phyloP scores from a whole-genome alignment of 371 early-diverging fungal species.

The Actinomortierella wolfii region DNA sequence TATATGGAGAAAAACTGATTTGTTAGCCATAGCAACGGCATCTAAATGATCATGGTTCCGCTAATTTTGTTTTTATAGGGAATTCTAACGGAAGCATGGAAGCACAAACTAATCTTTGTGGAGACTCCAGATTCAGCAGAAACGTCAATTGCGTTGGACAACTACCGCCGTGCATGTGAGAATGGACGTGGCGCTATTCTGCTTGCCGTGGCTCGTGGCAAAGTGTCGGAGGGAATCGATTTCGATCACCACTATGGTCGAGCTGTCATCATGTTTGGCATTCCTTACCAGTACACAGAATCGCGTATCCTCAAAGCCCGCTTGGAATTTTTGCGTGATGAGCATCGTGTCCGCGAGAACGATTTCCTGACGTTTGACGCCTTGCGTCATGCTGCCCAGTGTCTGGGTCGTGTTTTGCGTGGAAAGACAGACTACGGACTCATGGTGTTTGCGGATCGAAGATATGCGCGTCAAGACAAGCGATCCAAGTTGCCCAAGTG shows the following conservation, averaged over 20 bases:
- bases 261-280: conserved; percentile 98
- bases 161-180: conserved; percentile 96
- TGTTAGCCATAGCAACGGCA: no score
- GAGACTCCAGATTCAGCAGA: conserved; percentile 99
- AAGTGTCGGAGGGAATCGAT: conserved; percentile 99
- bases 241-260: conserved; percentile 99
- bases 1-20: no score
- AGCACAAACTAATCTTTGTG: conserved; percentile 98
- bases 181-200: conserved; percentile 99
- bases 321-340: conserved; percentile 94
- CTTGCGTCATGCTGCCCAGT: conserved; percentile 99
- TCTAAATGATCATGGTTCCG: no score
- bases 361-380: conserved; percentile 99
- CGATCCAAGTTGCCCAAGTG: conserved; percentile 97
- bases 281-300: conserved; percentile 99
- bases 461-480: conserved; percentile 96
- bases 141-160: conserved; percentile 94
- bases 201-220: conserved; percentile 99
- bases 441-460: conserved; percentile 98
- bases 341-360: conserved; percentile 95
- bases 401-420: conserved; percentile 97
- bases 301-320: conserved; percentile 96
- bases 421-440: conserved; percentile 99
- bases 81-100: conserved; percentile 92
- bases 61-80: conserved; percentile 61